These are phyloP conservation scores for Debaryomyces prosopidis DNA, from an alignment of 805 yeast genomes.

Conservation along the genomic window DNA sequence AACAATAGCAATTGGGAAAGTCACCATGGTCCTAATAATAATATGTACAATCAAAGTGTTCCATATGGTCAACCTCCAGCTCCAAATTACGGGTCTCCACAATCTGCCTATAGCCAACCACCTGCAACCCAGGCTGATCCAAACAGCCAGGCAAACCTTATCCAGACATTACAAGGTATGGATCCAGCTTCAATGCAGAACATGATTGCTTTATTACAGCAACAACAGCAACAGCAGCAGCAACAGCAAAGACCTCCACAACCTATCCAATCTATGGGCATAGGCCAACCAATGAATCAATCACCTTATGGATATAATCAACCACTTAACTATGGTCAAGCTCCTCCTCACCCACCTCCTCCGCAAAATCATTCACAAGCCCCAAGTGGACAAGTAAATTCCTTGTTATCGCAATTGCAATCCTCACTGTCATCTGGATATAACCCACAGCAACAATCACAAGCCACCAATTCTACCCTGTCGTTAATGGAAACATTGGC, in stretches of 20 bases:
- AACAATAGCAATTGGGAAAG: background rate
- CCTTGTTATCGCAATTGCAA: conserved; percentile 28
- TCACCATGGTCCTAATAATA: background rate
- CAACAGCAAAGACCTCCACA: conserved; percentile 21
- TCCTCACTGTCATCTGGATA: conserved; percentile 6
- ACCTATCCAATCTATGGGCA: conserved; percentile 6
- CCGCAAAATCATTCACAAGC: conserved; percentile 9
- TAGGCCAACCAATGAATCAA: conserved; percentile 10
- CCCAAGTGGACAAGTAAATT: conserved; percentile 25
- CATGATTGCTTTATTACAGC: conserved; percentile 29
- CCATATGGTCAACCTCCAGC: conserved; percentile 14
- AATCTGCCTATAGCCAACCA: conserved; percentile 3
- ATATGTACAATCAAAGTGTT: background rate
- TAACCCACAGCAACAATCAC: conserved; percentile 10
- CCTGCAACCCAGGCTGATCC: conserved; percentile 1
- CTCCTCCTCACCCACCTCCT: conserved; percentile 10
- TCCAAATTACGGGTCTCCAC: conserved; percentile 12
- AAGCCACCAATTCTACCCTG: conserved; percentile 19
- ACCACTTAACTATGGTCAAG: conserved; percentile 13
- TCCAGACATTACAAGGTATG: conserved; percentile 22
- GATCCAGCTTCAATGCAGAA: conserved; percentile 36
- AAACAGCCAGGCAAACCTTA: conserved; percentile 3
- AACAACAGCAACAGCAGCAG: conserved; percentile 19
- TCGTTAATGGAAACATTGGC: conserved; percentile 39
- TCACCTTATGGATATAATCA: conserved; percentile 11